Conservation (phyloP, 1,139 yeast genomes). For the Sugiyamaella castrensis region DNA sequence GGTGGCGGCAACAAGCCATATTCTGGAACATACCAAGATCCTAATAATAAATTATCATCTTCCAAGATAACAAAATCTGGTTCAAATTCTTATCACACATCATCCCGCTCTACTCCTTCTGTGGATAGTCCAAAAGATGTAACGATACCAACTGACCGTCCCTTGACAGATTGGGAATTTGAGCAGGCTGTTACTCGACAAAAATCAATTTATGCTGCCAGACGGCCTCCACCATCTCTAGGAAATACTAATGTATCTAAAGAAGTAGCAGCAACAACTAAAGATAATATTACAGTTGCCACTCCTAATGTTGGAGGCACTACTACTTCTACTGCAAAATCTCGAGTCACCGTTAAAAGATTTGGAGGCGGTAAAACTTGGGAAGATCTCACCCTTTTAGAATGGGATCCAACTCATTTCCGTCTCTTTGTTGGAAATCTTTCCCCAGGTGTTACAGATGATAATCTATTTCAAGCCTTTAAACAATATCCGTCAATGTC, state of each 20-base stretch:
- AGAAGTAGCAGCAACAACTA: not conserved
- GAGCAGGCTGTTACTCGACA: constrained; percentile 33
- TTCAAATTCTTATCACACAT: no score
- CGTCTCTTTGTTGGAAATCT: constrained; percentile 72
- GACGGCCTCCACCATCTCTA: not conserved
- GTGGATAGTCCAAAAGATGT: no score
- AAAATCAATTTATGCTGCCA: constrained; percentile 27
- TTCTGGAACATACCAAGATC: no score
- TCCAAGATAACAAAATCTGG: no score
- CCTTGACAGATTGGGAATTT: constrained; percentile 26
- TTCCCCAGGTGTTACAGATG: constrained; percentile 65
- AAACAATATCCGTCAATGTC: constrained; percentile 48
- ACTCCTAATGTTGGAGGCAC: no score
- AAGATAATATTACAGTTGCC: not conserved
- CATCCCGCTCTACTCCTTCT: no score
- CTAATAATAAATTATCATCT: no score
- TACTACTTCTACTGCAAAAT: no score
- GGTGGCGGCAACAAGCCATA: no score
- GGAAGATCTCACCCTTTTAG: constrained; percentile 47
- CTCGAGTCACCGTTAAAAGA: constrained; percentile 41
- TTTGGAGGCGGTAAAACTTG: constrained; percentile 48
- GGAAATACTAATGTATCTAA: constrained; percentile 3
- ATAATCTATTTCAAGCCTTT: constrained; percentile 52
- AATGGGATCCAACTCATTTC: constrained; percentile 67
- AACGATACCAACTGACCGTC: constrained; percentile 4